Percentiles rank a stretch among this genome's conserved stretches.
Evolutionary conservation across 148 eudicot genomes (phyloP).

Genomic region (Bassia scoparia): DNA sequence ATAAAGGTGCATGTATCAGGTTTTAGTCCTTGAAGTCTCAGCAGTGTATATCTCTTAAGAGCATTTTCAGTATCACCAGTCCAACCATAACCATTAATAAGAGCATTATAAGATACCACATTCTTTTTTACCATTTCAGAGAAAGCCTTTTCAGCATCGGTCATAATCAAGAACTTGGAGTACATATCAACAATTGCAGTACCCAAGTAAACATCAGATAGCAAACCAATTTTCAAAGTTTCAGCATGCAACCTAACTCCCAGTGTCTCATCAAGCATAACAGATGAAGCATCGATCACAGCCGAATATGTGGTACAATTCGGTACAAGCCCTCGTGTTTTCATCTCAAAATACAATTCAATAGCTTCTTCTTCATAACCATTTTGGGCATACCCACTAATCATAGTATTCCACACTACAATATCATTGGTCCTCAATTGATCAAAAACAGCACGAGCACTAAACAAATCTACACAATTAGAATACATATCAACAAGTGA

Average conservation of each 20-base stretch:
- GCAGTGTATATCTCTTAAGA: constrained; percentile 25
- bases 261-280: constrained; percentile 31
- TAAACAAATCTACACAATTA: constrained; percentile 27
- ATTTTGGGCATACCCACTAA: constrained; percentile 49
- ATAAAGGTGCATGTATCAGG: constrained; percentile 38
- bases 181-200: constrained; percentile 46
- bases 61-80: constrained; percentile 30
- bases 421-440: constrained; percentile 34
- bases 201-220: constrained; percentile 34
- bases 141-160: constrained; percentile 37
- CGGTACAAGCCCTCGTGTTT: constrained; percentile 18
- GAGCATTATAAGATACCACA: constrained; percentile 42
- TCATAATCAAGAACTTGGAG: constrained; percentile 39
- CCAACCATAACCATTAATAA: constrained; percentile 40
- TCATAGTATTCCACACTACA: constrained; percentile 54
- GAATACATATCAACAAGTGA: constrained; percentile 42
- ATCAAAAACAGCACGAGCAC: constrained; percentile 43
- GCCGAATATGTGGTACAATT: constrained; percentile 34
- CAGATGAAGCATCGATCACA: constrained; percentile 32
- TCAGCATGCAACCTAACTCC: constrained; percentile 35
- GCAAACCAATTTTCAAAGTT: constrained; percentile 29
- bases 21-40: constrained; percentile 26
- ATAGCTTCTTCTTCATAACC: constrained; percentile 36
- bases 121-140: constrained; percentile 34
- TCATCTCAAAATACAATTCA: constrained; percentile 31